Percentiles rank a stretch among this genome's conserved stretches.
phyloP scores from a whole-genome alignment of 768 basidiomycete genomes.

The Trametes elegans region DNA sequence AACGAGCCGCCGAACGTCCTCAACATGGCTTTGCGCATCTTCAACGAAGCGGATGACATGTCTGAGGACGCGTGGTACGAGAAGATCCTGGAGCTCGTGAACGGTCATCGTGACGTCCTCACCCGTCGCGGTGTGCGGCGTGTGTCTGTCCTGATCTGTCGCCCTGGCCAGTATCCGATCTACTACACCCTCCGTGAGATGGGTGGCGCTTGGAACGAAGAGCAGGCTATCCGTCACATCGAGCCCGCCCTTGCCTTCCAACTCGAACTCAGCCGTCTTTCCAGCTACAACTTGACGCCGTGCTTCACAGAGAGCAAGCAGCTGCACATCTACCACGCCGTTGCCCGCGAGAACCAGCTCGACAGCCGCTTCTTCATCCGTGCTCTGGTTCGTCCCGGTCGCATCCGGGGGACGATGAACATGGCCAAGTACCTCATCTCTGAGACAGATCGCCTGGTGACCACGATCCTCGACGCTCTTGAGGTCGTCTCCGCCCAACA shows the following conservation, averaged over 20 bases:
- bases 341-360: conserved; percentile 95
- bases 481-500: conserved; percentile 90
- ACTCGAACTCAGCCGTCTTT: conserved; percentile 92
- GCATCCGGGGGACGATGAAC: conserved; percentile 88
- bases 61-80: conserved; percentile 75
- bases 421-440: conserved; percentile 98
- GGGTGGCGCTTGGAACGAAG: conserved; percentile 81
- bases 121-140: conserved; percentile 82
- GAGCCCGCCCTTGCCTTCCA: conserved; percentile 98
- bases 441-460: conserved; percentile 95
- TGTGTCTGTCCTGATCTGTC: conserved; percentile 88
- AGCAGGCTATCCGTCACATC: conserved; percentile 95
- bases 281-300: conserved; percentile 96
- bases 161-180: conserved; percentile 86
- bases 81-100: conserved; percentile 68
- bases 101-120: conserved; percentile 62
- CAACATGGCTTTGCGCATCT: conserved; percentile 90
- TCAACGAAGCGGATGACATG: conserved; percentile 76
- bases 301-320: conserved; percentile 96
- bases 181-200: conserved; percentile 88
- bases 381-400: conserved; percentile 92
- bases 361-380: conserved; percentile 98
- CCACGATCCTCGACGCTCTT: conserved; percentile 88
- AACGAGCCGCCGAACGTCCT: conserved; percentile 87
- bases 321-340: conserved; percentile 96